phyloP scores from a whole-genome alignment of 805 yeast genomes.

The Pichia rugopelliculosa region DNA sequence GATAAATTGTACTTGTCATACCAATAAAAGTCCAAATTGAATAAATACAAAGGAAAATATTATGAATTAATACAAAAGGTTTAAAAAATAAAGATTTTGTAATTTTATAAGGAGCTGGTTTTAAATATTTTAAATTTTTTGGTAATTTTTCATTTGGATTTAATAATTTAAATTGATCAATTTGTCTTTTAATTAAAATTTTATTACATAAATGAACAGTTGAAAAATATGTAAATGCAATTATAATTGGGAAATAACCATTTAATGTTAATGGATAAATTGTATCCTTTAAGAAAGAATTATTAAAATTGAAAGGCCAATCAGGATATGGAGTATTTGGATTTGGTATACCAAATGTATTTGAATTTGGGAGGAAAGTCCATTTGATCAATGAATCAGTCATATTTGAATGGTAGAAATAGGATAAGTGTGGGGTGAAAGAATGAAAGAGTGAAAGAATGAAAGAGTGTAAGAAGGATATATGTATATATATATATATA shows the following conservation, averaged over 20 bases:
- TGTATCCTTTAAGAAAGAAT: slow-evolving; percentile 20
- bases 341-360: slow-evolving; percentile 24
- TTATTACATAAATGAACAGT: slow-evolving; percentile 50
- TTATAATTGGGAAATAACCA: slow-evolving; percentile 45
- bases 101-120: slow-evolving; percentile 47
- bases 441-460: background rate
- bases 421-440: too few relatives aligned
- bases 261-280: slow-evolving; percentile 39
- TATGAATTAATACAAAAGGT: slow-evolving; percentile 51
- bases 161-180: slow-evolving; percentile 24
- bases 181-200: slow-evolving; percentile 39
- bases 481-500: too few relatives aligned
- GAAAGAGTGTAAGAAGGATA: background rate
- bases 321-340: slow-evolving; percentile 19
- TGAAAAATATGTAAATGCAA: slow-evolving; percentile 52
- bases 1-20: slow-evolving; percentile 44
- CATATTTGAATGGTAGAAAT: background rate
- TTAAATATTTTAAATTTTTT: slow-evolving; percentile 29
- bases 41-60: slow-evolving; percentile 53
- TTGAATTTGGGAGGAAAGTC: slow-evolving; percentile 18
- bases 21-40: slow-evolving; percentile 67
- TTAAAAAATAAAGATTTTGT: slow-evolving; percentile 42
- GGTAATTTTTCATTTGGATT: slow-evolving; percentile 24
- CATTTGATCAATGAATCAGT: slow-evolving; percentile 22
- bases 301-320: slow-evolving; percentile 21